These are phyloP conservation scores for Schoenoplectus tabernaemontani DNA, from an alignment of 202 grass and related monocot species.

Conservation along the genomic window DNA sequence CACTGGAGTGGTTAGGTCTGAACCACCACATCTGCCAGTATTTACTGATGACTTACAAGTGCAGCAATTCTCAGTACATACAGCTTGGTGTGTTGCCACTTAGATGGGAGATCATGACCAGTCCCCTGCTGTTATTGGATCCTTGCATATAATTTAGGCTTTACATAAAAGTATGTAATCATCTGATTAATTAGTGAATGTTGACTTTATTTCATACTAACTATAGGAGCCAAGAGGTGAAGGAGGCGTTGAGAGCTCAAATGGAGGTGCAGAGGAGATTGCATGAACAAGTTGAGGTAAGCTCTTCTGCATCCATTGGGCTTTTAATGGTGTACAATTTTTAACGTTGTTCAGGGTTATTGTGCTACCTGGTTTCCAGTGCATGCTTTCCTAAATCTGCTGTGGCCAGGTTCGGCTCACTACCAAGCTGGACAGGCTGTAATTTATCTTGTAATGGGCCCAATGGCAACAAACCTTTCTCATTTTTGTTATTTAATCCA, in stretches of 20 bases:
- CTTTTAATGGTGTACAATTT: neutral
- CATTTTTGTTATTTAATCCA: neutral
- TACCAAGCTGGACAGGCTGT: neutral
- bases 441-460: neutral
- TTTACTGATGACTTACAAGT: neutral
- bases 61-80: neutral
- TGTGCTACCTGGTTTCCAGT: neutral
- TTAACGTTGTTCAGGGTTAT: neutral
- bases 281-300: slow-evolving; percentile 99
- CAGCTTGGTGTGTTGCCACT: neutral
- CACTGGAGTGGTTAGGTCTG: neutral
- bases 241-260: slow-evolving; percentile 91
- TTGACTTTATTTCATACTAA: slow-evolving; percentile 1
- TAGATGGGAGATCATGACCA: neutral
- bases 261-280: slow-evolving; percentile 96
- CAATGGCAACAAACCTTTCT: neutral
- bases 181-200: neutral
- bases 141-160: neutral
- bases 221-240: slow-evolving; percentile 83
- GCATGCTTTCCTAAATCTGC: neutral
- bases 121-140: neutral
- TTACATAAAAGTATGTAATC: neutral
- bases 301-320: neutral
- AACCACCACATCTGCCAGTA: neutral
- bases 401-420: neutral